A percentile compares a stretch with the other conserved stretches of the same genome.
phyloP scores from a whole-genome alignment of 306 rosid species.

The Spatholobus suberectus region DNA sequence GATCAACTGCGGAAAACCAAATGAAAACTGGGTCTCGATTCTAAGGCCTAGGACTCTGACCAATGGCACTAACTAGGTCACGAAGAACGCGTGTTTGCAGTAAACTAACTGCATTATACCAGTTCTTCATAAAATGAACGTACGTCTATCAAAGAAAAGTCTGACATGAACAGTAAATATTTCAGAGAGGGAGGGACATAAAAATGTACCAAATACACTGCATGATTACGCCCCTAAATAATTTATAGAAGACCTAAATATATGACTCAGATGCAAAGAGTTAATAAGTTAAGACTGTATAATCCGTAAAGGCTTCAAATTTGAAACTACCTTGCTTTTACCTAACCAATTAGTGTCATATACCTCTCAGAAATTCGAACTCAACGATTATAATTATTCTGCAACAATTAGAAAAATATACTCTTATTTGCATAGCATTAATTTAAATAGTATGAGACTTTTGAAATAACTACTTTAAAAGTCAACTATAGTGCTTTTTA shows the following conservation, averaged over 20 bases:
- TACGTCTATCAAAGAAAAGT: conserved; percentile 5
- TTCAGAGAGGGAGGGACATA: neutral
- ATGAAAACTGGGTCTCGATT: neutral
- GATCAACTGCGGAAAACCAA: conserved; percentile 7
- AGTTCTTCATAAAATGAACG: neutral
- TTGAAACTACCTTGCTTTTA: conserved; percentile 16
- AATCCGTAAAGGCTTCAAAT: conserved; percentile 12
- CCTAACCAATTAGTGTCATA: neutral
- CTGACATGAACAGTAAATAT: conserved; percentile 22
- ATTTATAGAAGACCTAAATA: conserved; percentile 26
- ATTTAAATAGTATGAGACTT: too few species aligned
- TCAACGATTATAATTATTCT: neutral
- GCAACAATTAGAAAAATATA: neutral
- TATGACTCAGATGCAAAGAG: neutral
- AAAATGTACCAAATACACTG: conserved; percentile 41
- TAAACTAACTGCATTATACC: conserved; percentile 46
- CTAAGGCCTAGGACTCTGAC: conserved; percentile 33
- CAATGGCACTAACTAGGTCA: conserved; percentile 20
- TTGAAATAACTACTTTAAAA: too few species aligned
- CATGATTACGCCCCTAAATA: conserved; percentile 21
- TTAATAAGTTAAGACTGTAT: neutral
- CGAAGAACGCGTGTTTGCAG: neutral
- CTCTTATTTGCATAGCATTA: neutral
- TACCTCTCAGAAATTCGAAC: neutral
- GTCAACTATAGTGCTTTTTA: too few species aligned